Evolutionary conservation across 2,329 filamentous ascomycete genomes (phyloP), one percentile per base, ranked within the genome.

Genomic region (Colletotrichum endophyticum): DNA sequence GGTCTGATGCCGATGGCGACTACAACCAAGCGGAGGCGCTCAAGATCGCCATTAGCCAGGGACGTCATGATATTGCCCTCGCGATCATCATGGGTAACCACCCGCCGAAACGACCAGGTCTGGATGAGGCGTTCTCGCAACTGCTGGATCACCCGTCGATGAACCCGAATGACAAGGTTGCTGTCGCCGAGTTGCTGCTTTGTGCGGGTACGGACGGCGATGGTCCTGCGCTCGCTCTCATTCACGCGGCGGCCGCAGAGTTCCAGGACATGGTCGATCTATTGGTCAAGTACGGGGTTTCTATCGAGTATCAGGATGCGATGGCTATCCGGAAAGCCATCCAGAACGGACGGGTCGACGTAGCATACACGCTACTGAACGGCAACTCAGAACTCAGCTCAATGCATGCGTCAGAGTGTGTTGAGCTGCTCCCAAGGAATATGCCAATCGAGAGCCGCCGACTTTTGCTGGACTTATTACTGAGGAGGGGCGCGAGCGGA

Each of bases 181-280:
- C 86, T 4, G 83, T 93, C 77, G 85, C 89, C 0, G 91, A 93
- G 79, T 83, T 91, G 4, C 80, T 93, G 2, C 84, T 93, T 3
- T 92, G 91, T 70, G 91, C 89, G 2, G 91, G 91, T 0, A 91
- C 91, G 2, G 84, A 86, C 15, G 91, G 91, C 3, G 87, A 90
- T 16, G 83, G 85, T 1, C 82, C 91, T 1, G 86, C 89, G 0
- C 82, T 84, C 34, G 89, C 88, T 0, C 83, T 92, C 1, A 82
- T 89, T 8, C 84, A 88, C 36, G 88, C 90, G 1, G 88, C 87
- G 68, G 84, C 86, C 8, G 85, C 85, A 3, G 87, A 89, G 59
- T 91, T 89, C 75, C 85, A 89, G 72, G 89, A 91, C 56, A 89
- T 92, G 87, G 87, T 90, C 4, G 84, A 83, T 49, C 82, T 92